Evolutionary conservation across 139 green algal genomes (phyloP), one percentile per base, ranked within the genome.

Genomic region (Closterium sp.): DNA sequence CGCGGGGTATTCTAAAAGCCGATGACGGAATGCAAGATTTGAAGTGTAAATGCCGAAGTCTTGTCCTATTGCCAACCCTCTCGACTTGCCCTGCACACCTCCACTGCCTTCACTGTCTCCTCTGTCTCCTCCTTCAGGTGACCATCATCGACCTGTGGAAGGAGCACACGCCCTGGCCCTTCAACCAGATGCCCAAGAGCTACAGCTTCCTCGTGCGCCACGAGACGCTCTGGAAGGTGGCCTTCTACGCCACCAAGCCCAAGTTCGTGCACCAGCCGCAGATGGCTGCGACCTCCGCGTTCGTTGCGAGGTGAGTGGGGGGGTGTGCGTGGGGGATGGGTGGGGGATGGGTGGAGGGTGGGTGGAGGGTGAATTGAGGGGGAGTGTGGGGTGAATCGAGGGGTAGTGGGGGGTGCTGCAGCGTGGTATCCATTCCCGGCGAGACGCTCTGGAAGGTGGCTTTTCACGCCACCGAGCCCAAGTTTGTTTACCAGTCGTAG

Each of bases 71-170:
- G n/a, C n/a, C n/a, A n/a, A n/a, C n/a, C 76, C 28, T 85, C 76
- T 28, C 28, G 76, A 85, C 76, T 85, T 28, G 28, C 28, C 28
- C 28, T 85, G 76, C 76, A 28, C 28, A n/a, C 28, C 76, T 85
- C 28, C 76, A n/a, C 28, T 85, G 28, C 28, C 28, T 85, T 28
- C 28, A 28, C 55, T 76, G 55, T 76, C 4, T 76, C 55, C 55
- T 76, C 1, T 76, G 12, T 86, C n/a, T 33, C 25, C 28, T 33
- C n/a, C 28, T 6, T 10, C 81, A 91, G 88, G 93, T 99, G 30
- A 88, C 96, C 85, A 96, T 99, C 34, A 96, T 98, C 32, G 98
- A 99, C 93, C 95, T 99, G 90, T 99, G 98, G 98, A 97, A 95
- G 83, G 94, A 98, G 33, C 96, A 99, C 95, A 99, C 97, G 4